phyloP scores from a whole-genome alignment of 257 asterid genomes.

The Solanum lycopersicoides region DNA sequence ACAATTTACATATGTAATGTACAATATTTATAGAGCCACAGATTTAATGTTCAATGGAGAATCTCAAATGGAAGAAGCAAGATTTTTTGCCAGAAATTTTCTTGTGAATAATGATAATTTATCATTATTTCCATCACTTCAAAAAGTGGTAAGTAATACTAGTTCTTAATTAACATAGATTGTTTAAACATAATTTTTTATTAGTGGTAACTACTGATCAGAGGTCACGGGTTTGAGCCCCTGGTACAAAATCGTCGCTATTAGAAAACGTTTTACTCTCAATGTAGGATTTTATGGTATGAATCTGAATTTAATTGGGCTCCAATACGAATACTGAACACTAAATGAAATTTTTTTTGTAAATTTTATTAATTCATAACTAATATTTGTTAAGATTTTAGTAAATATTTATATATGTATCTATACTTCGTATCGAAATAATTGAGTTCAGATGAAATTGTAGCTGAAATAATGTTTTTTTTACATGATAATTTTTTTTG shows the following conservation, averaged over 20 bases:
- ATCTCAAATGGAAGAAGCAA: conserved; percentile 29
- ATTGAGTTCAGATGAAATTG: background rate
- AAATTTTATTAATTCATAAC: background rate
- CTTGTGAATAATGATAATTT: conserved; percentile 12
- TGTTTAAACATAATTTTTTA: background rate
- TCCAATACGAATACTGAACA: background rate
- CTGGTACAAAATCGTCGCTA: too few relatives aligned
- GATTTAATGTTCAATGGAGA: conserved; percentile 33
- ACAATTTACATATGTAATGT: conserved; percentile 15
- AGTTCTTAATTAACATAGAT: background rate
- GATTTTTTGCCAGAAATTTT: conserved; percentile 19
- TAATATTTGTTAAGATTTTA: background rate
- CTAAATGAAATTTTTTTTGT: accelerated
- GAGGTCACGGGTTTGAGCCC: background rate
- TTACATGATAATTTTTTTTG: background rate
- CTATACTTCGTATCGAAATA: background rate
- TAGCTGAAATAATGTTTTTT: background rate
- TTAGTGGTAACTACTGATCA: too few relatives aligned
- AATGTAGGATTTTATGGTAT: too few relatives aligned
- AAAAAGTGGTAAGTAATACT: conserved; percentile 17
- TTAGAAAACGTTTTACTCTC: accelerated
- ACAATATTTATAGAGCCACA: conserved; percentile 44
- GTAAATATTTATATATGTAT: too few relatives aligned
- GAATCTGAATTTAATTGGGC: too few relatives aligned
- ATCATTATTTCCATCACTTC: conserved; percentile 19